Conservation (phyloP, 176 grass and related monocot genomes). For the Bonia amplexicaulis region DNA sequence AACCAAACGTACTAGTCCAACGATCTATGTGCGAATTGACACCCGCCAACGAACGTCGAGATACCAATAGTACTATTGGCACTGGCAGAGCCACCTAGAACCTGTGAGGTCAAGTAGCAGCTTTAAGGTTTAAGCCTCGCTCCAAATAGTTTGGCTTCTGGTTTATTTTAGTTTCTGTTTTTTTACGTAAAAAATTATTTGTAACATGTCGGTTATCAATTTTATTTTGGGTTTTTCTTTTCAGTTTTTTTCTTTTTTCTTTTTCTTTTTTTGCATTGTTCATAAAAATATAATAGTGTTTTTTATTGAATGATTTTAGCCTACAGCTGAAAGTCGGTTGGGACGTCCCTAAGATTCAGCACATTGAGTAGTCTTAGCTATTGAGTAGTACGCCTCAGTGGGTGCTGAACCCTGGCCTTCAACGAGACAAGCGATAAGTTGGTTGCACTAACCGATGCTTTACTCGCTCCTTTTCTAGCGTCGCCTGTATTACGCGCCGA, state of each 20-base stretch:
- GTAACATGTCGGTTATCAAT: no score
- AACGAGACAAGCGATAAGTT: background rate
- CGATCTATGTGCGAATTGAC: background rate
- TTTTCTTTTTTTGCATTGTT: no score
- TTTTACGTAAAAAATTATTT: no score
- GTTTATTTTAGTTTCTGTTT: no score
- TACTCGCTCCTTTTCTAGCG: background rate
- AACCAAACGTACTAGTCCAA: background rate
- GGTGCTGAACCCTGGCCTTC: background rate
- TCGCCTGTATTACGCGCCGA: background rate
- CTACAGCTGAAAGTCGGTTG: no score
- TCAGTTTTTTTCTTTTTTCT: no score
- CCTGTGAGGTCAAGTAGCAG: background rate
- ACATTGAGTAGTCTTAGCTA: background rate
- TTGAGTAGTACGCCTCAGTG: background rate
- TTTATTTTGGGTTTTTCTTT: no score
- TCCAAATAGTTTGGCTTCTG: no score
- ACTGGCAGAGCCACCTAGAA: background rate
- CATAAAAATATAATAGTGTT: no score
- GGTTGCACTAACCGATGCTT: background rate
- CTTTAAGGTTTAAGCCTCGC: no score
- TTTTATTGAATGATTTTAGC: no score
- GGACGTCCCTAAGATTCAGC: background rate
- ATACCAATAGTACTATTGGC: background rate
- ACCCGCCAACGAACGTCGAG: background rate